Percentiles rank a stretch among this genome's conserved stretches.
phyloP scores from a whole-genome alignment of 768 basidiomycete species.

The Hygrophoropsis aurantiaca region DNA sequence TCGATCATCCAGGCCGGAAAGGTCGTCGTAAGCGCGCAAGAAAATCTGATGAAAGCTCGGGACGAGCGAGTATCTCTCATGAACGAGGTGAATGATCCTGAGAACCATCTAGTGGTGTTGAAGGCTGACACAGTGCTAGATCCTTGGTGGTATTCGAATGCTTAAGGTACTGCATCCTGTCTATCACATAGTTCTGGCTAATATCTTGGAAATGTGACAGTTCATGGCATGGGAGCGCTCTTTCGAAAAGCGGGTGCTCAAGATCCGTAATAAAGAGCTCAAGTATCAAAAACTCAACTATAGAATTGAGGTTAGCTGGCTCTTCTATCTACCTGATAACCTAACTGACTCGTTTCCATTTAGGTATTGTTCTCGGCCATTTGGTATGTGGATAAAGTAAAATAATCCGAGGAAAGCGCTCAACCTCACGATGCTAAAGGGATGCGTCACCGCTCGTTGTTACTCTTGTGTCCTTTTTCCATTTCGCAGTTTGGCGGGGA shows the following conservation, averaged over 20 bases:
- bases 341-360: neutral
- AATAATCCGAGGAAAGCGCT: neutral
- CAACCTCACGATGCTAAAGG: constrained; percentile 19
- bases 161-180: constrained; percentile 51
- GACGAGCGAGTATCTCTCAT: constrained; percentile 89
- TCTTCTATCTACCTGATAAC: neutral
- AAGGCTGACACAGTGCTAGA: constrained; percentile 28
- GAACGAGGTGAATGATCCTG: constrained; percentile 63
- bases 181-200: neutral
- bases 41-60: constrained; percentile 87
- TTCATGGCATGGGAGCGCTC: constrained; percentile 96
- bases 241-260: constrained; percentile 74
- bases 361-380: constrained; percentile 49
- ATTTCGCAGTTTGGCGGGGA: constrained; percentile 70
- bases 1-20: constrained; percentile 55
- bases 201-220: constrained; percentile 29
- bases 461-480: constrained; percentile 64
- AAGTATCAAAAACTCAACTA: constrained; percentile 87
- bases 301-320: constrained; percentile 62
- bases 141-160: constrained; percentile 88
- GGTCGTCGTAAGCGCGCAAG: constrained; percentile 73
- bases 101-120: neutral
- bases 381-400: constrained; percentile 37
- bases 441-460: constrained; percentile 55
- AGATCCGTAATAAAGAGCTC: constrained; percentile 77